A percentile compares a stretch with the other conserved stretches of the same genome.
These are phyloP conservation scores for Aspergillus clavatus DNA, from an alignment of 2,329 filamentous ascomycete genomes.

Conservation along the genomic window DNA sequence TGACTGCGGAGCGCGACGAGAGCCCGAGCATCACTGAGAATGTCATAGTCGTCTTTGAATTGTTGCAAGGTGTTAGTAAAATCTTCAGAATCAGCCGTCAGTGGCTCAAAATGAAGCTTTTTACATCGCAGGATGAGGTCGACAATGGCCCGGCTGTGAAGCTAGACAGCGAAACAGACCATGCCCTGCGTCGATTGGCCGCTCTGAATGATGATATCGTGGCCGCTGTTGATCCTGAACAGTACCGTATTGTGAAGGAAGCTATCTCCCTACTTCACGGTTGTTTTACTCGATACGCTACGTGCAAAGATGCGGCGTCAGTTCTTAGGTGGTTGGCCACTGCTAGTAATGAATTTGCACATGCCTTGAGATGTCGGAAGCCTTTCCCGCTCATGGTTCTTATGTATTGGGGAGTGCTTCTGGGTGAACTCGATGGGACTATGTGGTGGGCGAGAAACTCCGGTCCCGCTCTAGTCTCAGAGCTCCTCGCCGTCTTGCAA, in stretches of 20 bases:
- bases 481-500: conserved; percentile 21
- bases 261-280: conserved; percentile 25
- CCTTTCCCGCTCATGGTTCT: conserved; percentile 31
- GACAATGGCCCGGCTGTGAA: conserved; percentile 36
- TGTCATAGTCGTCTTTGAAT: conserved; percentile 32
- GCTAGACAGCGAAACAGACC: conserved; percentile 23
- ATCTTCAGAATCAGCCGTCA: conserved; percentile 29
- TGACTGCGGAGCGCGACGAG: conserved; percentile 27
- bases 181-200: conserved; percentile 25
- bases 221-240: conserved; percentile 19
- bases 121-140: conserved; percentile 42
- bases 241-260: conserved; percentile 28
- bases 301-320: conserved; percentile 24
- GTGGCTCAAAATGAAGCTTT: conserved; percentile 50
- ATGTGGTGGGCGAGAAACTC: conserved; percentile 36
- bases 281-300: conserved; percentile 25
- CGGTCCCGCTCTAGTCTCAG: conserved; percentile 26
- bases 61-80: conserved; percentile 33
- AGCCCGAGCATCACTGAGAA: conserved; percentile 32
- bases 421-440: conserved; percentile 28
- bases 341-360: conserved; percentile 31
- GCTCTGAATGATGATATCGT: conserved; percentile 27
- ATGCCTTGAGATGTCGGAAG: conserved; percentile 25
- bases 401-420: conserved; percentile 34
- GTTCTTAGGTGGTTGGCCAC: conserved; percentile 32